Evolutionary conservation across 352 stramenopile genomes (phyloP).

Genomic region (Achlya hypogyna): DNA sequence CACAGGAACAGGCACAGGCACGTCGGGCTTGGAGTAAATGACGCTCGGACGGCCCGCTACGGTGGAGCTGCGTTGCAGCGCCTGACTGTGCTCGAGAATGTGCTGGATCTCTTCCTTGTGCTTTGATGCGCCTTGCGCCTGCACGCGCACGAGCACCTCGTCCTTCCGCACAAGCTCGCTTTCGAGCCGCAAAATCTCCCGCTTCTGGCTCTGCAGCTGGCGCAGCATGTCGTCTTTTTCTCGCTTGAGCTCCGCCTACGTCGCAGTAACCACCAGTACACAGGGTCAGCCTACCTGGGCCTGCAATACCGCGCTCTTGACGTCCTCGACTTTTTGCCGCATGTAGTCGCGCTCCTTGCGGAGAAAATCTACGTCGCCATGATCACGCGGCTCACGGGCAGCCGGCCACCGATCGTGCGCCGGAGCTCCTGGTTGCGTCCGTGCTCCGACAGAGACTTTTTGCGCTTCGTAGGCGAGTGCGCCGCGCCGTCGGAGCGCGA

Average conservation of each 20-base stretch:
- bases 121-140: conserved; percentile 6
- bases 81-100: conserved; percentile 14
- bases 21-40: conserved; percentile 19
- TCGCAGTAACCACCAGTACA: too few species aligned
- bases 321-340: conserved; percentile 67
- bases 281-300: conserved; percentile 45
- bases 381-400: background rate
- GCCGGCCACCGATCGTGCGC: conserved; percentile 16
- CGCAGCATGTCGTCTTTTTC: conserved; percentile 19
- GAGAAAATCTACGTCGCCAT: conserved; percentile 31
- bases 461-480: conserved; percentile 15
- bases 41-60: background rate
- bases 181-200: conserved; percentile 12
- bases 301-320: conserved; percentile 61
- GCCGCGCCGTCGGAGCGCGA: background rate
- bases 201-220: conserved; percentile 12
- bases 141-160: conserved; percentile 1
- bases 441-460: background rate
- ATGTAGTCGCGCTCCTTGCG: conserved; percentile 55
- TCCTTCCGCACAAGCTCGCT: conserved; percentile 12
- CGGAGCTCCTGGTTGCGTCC: conserved; percentile 13
- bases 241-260: conserved; percentile 14
- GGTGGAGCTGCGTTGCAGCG: conserved; percentile 6
- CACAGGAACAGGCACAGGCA: conserved; percentile 14
- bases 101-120: conserved; percentile 19